These are phyloP conservation scores for Pythium sukuiense DNA, from an alignment of 352 stramenopile genomes.

Conservation along the genomic window DNA sequence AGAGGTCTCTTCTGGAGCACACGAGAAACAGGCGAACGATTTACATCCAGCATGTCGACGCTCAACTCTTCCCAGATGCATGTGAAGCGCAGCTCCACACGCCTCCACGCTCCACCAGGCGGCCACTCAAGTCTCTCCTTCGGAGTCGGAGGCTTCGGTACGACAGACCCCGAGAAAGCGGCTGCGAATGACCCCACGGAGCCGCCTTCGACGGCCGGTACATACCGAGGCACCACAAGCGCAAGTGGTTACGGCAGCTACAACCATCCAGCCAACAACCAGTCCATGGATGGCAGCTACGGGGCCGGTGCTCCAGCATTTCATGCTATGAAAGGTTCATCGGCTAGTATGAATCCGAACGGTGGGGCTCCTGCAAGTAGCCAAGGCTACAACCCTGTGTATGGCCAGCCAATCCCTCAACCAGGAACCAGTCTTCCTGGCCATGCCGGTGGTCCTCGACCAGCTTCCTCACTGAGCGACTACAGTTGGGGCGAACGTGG, in stretches of 20 bases:
- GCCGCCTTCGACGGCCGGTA: slow-evolving; percentile 10
- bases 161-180: slow-evolving; percentile 34
- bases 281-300: slow-evolving; percentile 12
- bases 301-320: slow-evolving; percentile 12
- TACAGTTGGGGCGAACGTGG: slow-evolving; percentile 38
- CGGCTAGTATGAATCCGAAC: neutral
- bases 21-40: no score
- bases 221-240: slow-evolving; percentile 1
- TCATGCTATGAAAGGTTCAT: slow-evolving; percentile 18
- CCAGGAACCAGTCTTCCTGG: neutral
- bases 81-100: slow-evolving; percentile 77
- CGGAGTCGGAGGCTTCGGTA: slow-evolving; percentile 54
- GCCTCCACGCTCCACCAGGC: slow-evolving; percentile 66
- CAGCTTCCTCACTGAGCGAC: slow-evolving; percentile 30
- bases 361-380: slow-evolving; percentile 7
- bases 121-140: slow-evolving; percentile 71
- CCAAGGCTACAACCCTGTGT: neutral
- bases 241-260: slow-evolving; percentile 13
- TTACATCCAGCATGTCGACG: slow-evolving; percentile 52
- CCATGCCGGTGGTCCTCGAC: neutral
- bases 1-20: no score
- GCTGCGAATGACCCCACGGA: slow-evolving; percentile 16
- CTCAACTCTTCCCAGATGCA: slow-evolving; percentile 74
- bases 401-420: neutral
- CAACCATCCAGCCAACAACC: slow-evolving; percentile 24